Evolutionary conservation across 139 green algal genomes (phyloP), one percentile per base, ranked within the genome.

Genomic region (Monoraphidium neglectum): DNA sequence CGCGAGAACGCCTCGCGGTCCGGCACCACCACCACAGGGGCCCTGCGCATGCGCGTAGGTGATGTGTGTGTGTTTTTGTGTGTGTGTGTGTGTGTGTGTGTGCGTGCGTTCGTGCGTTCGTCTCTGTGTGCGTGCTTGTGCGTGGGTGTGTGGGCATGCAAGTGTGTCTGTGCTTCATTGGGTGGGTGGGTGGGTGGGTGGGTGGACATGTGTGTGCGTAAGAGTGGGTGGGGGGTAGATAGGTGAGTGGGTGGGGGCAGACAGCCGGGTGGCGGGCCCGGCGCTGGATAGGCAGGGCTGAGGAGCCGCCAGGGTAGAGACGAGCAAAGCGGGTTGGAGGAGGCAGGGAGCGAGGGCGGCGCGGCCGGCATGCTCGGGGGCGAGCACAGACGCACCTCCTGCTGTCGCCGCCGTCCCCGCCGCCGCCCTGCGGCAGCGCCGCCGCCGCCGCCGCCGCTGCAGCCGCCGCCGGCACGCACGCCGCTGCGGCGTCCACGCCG

Each of bases 1-100:
- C 38, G 61, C 0, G 24, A 38, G 59, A 84, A 84, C 30, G 59
- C 53, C 32, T 81, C 66, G 38, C 79, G 75, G 26, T 84, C 79
- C 2, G 70, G 72, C 62, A 78, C 69, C 2, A 84, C 69, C 28
- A 84, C 53, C 35, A 84, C 79, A 12, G 49, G 72, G 30, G 47
- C 16, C 60, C 72, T 77, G 60, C 59, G n/a, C n/a, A n/a, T n/a
- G n/a, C n/a, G n/a, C n/a, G n/a, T n/a, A n/a, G n/a, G n/a, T n/a
- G n/a, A n/a, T n/a, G n/a, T n/a, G n/a, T n/a, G n/a, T n/a, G n/a
- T n/a, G n/a, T n/a, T n/a, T n/a, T n/a, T n/a, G n/a, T n/a, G n/a
- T n/a, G 47, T 10, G 46, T 23, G 65, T 38, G 56, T 26, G 5
- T 59, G 38, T 40, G 26, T 18, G 2, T 28, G 30, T 36, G 60